Base-by-base conservation (phyloP, 176 grass and related monocot species). In the Carex kokanica region DNA sequence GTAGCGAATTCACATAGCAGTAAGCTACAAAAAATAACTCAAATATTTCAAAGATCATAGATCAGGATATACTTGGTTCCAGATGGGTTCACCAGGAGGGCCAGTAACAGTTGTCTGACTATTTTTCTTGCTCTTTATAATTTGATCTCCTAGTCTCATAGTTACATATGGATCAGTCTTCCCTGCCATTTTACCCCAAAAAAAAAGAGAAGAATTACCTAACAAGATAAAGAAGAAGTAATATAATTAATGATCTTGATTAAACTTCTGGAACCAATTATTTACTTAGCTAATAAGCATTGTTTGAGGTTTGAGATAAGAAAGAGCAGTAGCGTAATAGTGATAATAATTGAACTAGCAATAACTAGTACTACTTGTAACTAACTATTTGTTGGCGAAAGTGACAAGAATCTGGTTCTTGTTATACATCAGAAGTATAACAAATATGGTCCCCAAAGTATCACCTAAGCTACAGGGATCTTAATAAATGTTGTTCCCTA, bases 91-190 rank as follows among this genome's bases (percentile, higher is more conserved):
- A 56, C 81, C 96, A 43, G 96, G 96, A 64, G 72, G 81, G 38
- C 96, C 96, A 89, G 87, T 98, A 23, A 99, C 93, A 21, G 93
- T 95, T 81, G 96, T 99, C 88, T 95, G 93, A 66, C 96, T 95
- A 86, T 98, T 98, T 78, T 95, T 98, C 86, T 99, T 99, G 80
- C 96, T 99, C 79, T 90, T 92, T 87, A 99, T 95, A 5, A 85
- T 88, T 88, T 99, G 96, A 89, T 99, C 93, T 62, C 88, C 93
- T 20, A 99, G 83, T 80, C 77, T 95, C 86, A 99, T 85, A 29
- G 87, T 82, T 86, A 95, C 96, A 18, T 95, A 95, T 81, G 96
- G 96, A 85, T 99, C 96, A 27, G 93, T 99, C 86, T 99, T 95
- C 12, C 91, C 96, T 99, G 88, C 41, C 69, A 61, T 77, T 84